Percentiles rank a stretch among this genome's conserved stretches.
phyloP scores from a whole-genome alignment of 2,329 filamentous ascomycete genomes.

The Daldinia sp. region DNA sequence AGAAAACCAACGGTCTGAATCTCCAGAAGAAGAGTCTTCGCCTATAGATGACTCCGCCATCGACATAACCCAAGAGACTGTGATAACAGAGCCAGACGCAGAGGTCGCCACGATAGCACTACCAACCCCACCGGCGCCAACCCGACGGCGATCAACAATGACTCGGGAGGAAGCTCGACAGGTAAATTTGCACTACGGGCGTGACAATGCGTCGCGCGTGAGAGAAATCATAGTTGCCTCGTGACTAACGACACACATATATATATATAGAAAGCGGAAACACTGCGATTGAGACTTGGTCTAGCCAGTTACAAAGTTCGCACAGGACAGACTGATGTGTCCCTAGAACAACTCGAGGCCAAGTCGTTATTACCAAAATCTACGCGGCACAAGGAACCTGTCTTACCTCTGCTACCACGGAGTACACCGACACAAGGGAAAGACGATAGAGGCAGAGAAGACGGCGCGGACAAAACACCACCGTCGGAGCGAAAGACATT shows the following conservation, averaged over 20 bases:
- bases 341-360: conserved; percentile 66
- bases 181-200: conserved; percentile 47
- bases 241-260: conserved; percentile 23
- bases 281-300: conserved; percentile 72
- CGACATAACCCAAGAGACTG: conserved; percentile 59
- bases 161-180: conserved; percentile 63
- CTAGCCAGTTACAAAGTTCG: conserved; percentile 79
- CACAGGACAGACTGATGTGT: conserved; percentile 74
- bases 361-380: conserved; percentile 44
- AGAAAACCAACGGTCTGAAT: conserved; percentile 39
- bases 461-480: neutral
- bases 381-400: neutral
- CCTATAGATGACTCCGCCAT: conserved; percentile 59
- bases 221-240: too few species aligned
- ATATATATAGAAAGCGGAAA: conserved; percentile 66
- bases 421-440: conserved; percentile 5
- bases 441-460: conserved; percentile 45
- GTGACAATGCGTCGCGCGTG: too few species aligned
- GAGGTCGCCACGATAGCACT: conserved; percentile 11
- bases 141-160: conserved; percentile 43
- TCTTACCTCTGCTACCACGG: conserved; percentile 14
- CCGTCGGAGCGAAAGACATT: conserved; percentile 6
- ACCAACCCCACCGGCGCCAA: conserved; percentile 31
- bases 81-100: conserved; percentile 59
- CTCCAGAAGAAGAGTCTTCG: conserved; percentile 56